Base-by-base conservation (phyloP, 2,329 filamentous ascomycete species). In the Cladophialophora yegresii region DNA sequence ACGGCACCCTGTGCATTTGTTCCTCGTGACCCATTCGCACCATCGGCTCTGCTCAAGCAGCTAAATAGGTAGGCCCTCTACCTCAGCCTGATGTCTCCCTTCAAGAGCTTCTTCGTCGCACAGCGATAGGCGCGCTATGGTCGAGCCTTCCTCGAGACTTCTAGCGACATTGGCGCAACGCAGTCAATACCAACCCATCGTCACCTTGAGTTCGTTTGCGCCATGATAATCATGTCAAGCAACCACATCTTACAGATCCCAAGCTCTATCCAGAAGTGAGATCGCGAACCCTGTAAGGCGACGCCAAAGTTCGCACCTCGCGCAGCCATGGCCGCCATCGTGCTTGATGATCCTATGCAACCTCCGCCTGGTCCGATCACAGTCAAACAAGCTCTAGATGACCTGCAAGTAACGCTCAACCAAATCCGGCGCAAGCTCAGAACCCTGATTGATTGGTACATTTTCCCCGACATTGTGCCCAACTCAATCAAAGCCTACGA, bases 371-470 rank as follows among this genome's bases (percentile, higher is more conserved):
- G 47, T 8, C 66, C 66, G 4, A 69, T 68, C 56, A 64, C 68
- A 2, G 59, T 68, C 22, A 51, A 53, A 32, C 62, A 70, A 54
- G 69, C 69, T 16, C 58, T 70, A 36, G 51, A 65, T n/a, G 68
- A 69, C 43, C 56, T 70, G 2, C 56, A 47, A 22, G 32, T 20
- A 13, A 55, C 63, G 13, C 43, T 70, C 16, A 50, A 50, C 10
- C 61, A 67, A 47, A 69, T 71, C 53, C 54, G 63, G 6, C 69
- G 63, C 50, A 70, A 68, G 57, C 69, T 69, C 32, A 53, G 60
- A 10, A 71, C 70, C 23, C 40, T 71, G 65, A 67, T 71, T 54
- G 64, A 67, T 51, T 71, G 66, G 54, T 71, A 71, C 61, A 71
- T 71, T 43, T 64, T 68, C 54, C 70, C 69, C n/a, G 62, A 66